phyloP scores from a whole-genome alignment of 352 stramenopile genomes.

The Salisapilia sapeloensis region DNA sequence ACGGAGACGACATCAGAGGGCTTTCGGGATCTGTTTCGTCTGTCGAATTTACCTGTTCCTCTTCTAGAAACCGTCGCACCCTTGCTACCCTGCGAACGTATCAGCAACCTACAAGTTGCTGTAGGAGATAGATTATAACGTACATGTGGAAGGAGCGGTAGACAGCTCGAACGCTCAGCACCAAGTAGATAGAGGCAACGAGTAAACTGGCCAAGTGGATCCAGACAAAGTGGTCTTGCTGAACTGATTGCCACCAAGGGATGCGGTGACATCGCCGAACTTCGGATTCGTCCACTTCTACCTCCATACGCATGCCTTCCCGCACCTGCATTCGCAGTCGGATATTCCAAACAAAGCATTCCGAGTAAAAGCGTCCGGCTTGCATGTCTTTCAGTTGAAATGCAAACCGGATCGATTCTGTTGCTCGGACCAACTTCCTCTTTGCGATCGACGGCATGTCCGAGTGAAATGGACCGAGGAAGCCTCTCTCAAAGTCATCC shows the following conservation, averaged over 20 bases:
- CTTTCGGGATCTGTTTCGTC: too few species aligned
- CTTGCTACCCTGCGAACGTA: too few species aligned
- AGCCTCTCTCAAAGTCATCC: too few species aligned
- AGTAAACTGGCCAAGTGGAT: slow-evolving; percentile 39
- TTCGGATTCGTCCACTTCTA: slow-evolving; percentile 37
- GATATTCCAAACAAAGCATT: slow-evolving; percentile 75
- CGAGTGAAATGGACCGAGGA: slow-evolving; percentile 48
- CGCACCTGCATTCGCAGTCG: slow-evolving; percentile 28
- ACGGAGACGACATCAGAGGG: too few species aligned
- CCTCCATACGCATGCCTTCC: slow-evolving; percentile 24
- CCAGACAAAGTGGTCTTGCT: slow-evolving; percentile 56
- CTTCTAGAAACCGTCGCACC: too few species aligned
- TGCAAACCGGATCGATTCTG: slow-evolving; percentile 20
- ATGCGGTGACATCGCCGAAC: slow-evolving; percentile 23
- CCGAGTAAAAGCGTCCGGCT: slow-evolving; percentile 56
- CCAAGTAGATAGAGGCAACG: slow-evolving; percentile 36
- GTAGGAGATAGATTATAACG: background rate
- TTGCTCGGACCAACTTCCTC: slow-evolving; percentile 27
- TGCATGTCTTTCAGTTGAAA: slow-evolving; percentile 54
- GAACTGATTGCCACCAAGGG: slow-evolving; percentile 34
- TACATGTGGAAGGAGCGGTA: slow-evolving; percentile 31
- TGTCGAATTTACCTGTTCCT: too few species aligned
- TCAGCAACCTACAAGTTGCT: background rate
- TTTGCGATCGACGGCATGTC: slow-evolving; percentile 12
- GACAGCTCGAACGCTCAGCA: slow-evolving; percentile 36